phyloP scores from a whole-genome alignment of 2,329 filamentous ascomycete genomes.

The Ceratocystis harringtonii region DNA sequence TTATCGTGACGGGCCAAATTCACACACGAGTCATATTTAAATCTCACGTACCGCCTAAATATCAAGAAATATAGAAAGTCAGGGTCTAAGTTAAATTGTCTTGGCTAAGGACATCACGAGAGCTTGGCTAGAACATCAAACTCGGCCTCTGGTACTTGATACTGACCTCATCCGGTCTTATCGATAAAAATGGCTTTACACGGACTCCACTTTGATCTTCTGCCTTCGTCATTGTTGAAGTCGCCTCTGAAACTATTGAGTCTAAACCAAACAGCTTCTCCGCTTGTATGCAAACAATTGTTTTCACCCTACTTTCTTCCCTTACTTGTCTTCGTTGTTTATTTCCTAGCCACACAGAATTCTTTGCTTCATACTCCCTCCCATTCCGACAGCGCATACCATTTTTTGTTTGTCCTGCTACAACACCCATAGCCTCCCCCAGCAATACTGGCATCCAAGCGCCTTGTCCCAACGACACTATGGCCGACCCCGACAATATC shows the following conservation, averaged over 20 bases:
- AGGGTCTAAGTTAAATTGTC: no score
- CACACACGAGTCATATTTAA: no score
- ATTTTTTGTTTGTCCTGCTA: no score
- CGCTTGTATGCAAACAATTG: no score
- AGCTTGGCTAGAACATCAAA: not conserved
- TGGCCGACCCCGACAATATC: constrained; percentile 47
- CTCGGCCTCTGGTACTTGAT: not conserved
- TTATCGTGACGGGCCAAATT: no score
- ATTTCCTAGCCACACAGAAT: not conserved
- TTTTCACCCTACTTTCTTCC: not conserved
- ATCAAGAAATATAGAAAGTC: no score
- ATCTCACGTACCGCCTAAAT: no score
- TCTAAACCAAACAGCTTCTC: no score
- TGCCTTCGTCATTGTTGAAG: not conserved
- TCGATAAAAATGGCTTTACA: not conserved
- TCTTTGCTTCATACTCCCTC: not conserved
- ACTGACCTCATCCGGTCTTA: not conserved
- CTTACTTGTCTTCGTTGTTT: not conserved
- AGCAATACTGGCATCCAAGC: not conserved
- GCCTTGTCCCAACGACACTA: constrained; percentile 23
- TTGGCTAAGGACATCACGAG: not conserved
- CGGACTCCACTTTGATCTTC: not conserved
- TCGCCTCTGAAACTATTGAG: not conserved
- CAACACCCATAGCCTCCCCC: not conserved
- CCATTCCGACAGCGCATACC: not conserved